phyloP scores from a whole-genome alignment of 2,329 filamentous ascomycete genomes.

The Exophiala aquamarina region DNA sequence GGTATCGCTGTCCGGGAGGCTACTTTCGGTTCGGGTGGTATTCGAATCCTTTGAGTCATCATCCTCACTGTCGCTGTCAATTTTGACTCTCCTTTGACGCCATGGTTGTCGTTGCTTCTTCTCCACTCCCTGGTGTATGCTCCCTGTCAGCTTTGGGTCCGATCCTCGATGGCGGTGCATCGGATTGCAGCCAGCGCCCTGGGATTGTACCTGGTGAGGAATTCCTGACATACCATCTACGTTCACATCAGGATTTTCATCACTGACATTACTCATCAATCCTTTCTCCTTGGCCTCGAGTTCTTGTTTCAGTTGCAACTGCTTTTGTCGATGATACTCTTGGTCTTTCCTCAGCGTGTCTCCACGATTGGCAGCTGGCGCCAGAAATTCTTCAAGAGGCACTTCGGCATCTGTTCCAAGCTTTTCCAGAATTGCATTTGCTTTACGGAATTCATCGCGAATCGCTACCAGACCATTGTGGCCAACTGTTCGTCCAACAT shows the following conservation, averaged over 20 bases:
- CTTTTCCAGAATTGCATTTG: slow-evolving; percentile 61
- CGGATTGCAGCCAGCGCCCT: slow-evolving; percentile 1
- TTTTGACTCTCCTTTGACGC: slow-evolving; percentile 16
- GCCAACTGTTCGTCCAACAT: slow-evolving; percentile 82
- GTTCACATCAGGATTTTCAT: slow-evolving; percentile 9
- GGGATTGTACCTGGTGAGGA: slow-evolving; percentile 8
- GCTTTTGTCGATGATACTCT: slow-evolving; percentile 22
- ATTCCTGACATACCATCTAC: slow-evolving; percentile 26
- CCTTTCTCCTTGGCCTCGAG: slow-evolving; percentile 22
- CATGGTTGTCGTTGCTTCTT: slow-evolving; percentile 10
- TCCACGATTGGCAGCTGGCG: slow-evolving; percentile 22
- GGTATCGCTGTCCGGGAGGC: neutral
- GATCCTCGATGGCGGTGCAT: slow-evolving; percentile 2
- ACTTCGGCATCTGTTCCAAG: slow-evolving; percentile 14
- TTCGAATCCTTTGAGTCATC: slow-evolving; percentile 1
- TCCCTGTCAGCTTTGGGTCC: slow-evolving; percentile 20
- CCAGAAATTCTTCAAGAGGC: slow-evolving; percentile 35
- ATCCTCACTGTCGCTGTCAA: slow-evolving; percentile 22
- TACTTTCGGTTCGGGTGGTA: neutral
- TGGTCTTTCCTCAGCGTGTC: slow-evolving; percentile 28
- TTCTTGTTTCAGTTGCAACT: slow-evolving; percentile 22
- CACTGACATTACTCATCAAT: slow-evolving; percentile 12
- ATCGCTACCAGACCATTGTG: slow-evolving; percentile 80
- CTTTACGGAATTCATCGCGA: slow-evolving; percentile 78
- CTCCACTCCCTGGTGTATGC: slow-evolving; percentile 14